These are phyloP conservation scores for Cryptococcus sp. DNA, from an alignment of 1,284 basidiomycete genomes.

Conservation along the genomic window DNA sequence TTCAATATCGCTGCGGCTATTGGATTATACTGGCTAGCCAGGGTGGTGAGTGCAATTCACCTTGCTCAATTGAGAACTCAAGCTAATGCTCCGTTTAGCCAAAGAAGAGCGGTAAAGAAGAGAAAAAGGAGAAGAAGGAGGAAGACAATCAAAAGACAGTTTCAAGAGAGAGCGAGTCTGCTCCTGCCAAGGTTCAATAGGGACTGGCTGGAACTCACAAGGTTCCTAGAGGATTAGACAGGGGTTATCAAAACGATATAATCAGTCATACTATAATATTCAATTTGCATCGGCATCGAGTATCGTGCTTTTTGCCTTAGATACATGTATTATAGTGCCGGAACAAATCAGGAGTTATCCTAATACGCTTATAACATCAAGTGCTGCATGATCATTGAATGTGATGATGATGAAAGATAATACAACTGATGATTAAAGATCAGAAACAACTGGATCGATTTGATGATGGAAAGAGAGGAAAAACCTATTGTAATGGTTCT, in stretches of 20 bases:
- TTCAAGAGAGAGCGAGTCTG: neutral
- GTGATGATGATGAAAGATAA: neutral
- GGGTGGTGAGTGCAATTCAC: slow-evolving; percentile 27
- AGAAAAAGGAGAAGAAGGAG: neutral
- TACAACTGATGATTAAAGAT: neutral
- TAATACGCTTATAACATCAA: neutral
- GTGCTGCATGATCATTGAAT: neutral
- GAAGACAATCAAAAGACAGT: neutral
- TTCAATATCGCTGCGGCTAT: slow-evolving; percentile 54
- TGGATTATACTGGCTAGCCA: slow-evolving; percentile 39
- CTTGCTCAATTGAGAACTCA: neutral
- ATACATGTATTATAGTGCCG: too few species aligned
- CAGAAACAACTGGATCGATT: neutral
- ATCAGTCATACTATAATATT: too few species aligned
- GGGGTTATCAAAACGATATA: too few species aligned
- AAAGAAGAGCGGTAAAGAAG: slow-evolving; percentile 4
- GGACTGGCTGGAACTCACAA: too few species aligned
- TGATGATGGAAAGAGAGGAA: neutral
- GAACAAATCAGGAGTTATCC: too few species aligned
- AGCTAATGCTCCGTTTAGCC: neutral
- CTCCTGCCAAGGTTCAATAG: too few species aligned
- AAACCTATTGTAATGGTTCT: neutral
- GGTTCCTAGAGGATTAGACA: too few species aligned
- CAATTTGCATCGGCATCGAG: too few species aligned
- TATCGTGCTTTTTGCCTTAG: too few species aligned